Conservation (phyloP, 306 rosid species). For the Gastrolobium bilobum region DNA sequence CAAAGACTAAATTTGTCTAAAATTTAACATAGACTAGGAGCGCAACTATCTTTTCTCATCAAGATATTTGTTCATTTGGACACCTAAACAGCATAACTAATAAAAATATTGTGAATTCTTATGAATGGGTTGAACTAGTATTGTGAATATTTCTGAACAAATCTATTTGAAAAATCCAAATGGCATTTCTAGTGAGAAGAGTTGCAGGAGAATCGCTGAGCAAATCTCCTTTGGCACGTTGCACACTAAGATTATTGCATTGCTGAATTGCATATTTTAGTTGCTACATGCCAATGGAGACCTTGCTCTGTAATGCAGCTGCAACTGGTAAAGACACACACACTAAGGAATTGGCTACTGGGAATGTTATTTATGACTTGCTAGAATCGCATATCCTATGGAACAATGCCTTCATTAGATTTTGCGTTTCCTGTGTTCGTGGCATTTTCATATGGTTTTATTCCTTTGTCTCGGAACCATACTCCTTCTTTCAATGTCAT, state of each 20-base stretch:
- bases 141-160: too few species aligned
- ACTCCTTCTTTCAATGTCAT: too few species aligned
- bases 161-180: too few species aligned
- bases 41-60: not conserved
- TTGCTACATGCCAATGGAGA: too few species aligned
- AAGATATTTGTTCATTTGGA: not conserved
- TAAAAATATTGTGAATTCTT: too few species aligned
- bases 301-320: too few species aligned
- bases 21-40: not conserved
- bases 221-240: too few species aligned
- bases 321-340: constrained; percentile 15
- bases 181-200: too few species aligned
- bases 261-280: too few species aligned
- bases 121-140: too few species aligned
- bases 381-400: constrained; percentile 47
- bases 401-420: constrained; percentile 55
- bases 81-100: not conserved
- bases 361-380: constrained; percentile 13
- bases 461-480: not conserved
- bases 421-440: not conserved
- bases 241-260: too few species aligned
- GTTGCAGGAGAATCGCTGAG: too few species aligned
- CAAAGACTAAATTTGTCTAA: not conserved
- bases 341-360: not conserved
- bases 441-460: constrained; percentile 18